Conservation (phyloP, 2,329 filamentous ascomycete species). For the Hypomyces perniciosus region DNA sequence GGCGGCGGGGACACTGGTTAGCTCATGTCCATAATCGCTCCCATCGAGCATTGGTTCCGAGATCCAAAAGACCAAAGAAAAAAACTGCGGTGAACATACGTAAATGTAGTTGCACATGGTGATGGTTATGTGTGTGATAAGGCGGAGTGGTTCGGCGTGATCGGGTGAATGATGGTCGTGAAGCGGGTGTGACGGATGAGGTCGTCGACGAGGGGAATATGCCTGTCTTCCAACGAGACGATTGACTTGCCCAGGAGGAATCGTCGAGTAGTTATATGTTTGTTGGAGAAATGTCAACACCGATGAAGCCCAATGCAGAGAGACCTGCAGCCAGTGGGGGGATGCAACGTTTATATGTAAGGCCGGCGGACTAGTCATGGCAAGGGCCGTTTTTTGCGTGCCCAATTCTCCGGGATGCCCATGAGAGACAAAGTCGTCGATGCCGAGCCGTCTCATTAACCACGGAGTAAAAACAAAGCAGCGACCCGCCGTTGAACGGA, state of each 20-base stretch:
- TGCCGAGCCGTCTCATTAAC: constrained; percentile 12
- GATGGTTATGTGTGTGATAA: constrained; percentile 4
- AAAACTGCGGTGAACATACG: constrained; percentile 23
- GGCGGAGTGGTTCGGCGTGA: background rate
- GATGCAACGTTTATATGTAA: constrained; percentile 11
- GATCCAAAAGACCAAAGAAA: background rate
- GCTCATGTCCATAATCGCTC: background rate
- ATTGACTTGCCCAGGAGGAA: background rate
- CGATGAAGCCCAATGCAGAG: constrained; percentile 11
- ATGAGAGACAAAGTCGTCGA: constrained; percentile 9
- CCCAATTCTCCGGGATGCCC: constrained; percentile 12
- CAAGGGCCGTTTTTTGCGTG: constrained; percentile 5
- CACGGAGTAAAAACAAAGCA: background rate
- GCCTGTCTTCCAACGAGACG: background rate
- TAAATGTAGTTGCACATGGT: constrained; percentile 49
- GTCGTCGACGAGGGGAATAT: background rate
- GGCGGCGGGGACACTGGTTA: constrained; percentile 6
- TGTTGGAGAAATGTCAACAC: background rate
- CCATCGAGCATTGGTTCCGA: background rate
- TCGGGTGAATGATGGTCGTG: background rate
- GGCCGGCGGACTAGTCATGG: constrained; percentile 3
- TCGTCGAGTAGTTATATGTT: background rate
- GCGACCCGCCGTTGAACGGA: constrained; percentile 7
- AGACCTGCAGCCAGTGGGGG: constrained; percentile 9
- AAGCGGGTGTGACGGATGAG: background rate